Evolutionary conservation across 108 stramenopile species (phyloP), one percentile per base, ranked within the genome.

Genomic region (Schizochytrium sp.): DNA sequence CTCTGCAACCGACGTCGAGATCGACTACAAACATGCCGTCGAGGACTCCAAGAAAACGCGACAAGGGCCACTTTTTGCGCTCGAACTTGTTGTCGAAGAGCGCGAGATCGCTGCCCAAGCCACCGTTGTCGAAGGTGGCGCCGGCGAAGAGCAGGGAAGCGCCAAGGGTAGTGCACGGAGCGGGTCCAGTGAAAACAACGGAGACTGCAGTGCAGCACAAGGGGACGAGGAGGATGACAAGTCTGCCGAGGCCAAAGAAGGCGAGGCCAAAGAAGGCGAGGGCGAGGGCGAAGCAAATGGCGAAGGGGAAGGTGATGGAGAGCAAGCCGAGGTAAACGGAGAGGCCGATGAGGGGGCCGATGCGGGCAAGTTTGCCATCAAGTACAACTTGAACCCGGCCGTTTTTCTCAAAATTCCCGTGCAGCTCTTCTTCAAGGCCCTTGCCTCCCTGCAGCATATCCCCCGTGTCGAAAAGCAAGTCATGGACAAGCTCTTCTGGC

Each of bases 401-500:
- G 71, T 58, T 1, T 89, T 92, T 18, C 45, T n/a, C 41, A 58
- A 88, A 18, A 88, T 69, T 51, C 89, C 92, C 18, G 60, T 71
- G 8, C 5, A 44, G 19, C 72, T 55, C 29, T 92, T 92, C 87
- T n/a, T 23, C 58, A 28, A 48, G 16, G 89, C 88, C 21, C 51
- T 92, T 58, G 3, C 47, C 12, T 58, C 90, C 21, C 76, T 87
- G 10, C 47, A 51, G 57, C 48, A 87, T 57, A 88, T 94, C 34
- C 60, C 48, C 23, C 94, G 93, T 83, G 89, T 94, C 16, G 94
- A 95, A 71, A 60, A 91, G 59, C 93, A 89, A 47, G 93, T 95
- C 41, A 93, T 94, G 93, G 92, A 94, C 43, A 72, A 92, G 0
- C 91, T 95, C 12, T 93, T 94, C 72, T 94, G 93, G 91, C 71